Base-by-base conservation (phyloP, 352 stramenopile species). In the Phytophthora pistaciae region DNA sequence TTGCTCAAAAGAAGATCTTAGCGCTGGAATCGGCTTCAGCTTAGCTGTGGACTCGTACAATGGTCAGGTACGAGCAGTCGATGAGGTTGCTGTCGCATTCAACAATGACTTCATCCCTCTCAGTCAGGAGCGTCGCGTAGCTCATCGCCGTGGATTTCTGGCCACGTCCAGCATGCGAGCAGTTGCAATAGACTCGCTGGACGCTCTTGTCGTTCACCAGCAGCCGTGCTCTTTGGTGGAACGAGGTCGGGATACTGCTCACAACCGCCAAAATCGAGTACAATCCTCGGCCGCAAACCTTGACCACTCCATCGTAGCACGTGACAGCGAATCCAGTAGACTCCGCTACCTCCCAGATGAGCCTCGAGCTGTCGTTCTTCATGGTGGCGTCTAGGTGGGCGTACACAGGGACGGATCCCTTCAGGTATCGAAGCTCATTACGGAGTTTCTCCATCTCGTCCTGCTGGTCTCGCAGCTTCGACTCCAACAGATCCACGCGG, bases 401-500 rank as follows among this genome's bases (percentile, higher is more conserved):
- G 29, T 33, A 33, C 29, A 33, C 29, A 33, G 29, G 29, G 29
- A 33, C 6, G 29, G 29, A 11, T 7, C 29, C 29, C 29, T 33
- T 33, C 29, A 33, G 29, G 29, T 33, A 33, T 10, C 29, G 29
- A 33, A 33, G 29, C 29, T 33, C 29, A 33, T 33, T 5, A 7
- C 29, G 29, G 7, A 33, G 29, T 16, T 16, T 42, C 14, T 49
- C 42, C 7, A 66, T 8, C 49, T 59, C 60, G n/a, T 66, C 48
- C 20, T 66, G 60, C 50, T 59, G 46, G 25, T 66, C 60, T 6
- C 38, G n/a, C 9, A 66, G 2, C 23, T 49, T 59, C 16, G 60
- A 59, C 21, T 66, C 60, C 36, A 66, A 21, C 2, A 60, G 16
- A 31, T 60, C 60, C 31, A 66, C 60, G 31, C 60, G n/a, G 21